Conservation (phyloP, 192 early-diverging fungal genomes). For the Geranomyces variabilis region DNA sequence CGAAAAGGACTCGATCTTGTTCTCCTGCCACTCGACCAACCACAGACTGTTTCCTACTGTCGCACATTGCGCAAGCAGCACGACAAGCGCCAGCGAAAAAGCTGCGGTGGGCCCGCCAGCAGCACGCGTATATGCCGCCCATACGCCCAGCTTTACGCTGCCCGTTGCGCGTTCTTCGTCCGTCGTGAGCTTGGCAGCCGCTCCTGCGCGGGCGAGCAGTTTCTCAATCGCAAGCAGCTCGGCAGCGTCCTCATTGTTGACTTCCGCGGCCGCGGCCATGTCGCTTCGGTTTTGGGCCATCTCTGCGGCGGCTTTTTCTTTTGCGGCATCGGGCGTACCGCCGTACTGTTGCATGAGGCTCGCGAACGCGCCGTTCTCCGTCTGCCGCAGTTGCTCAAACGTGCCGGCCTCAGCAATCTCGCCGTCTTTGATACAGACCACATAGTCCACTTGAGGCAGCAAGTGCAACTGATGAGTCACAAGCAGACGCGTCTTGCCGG, state of each 20-base stretch:
- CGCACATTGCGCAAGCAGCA: too few relatives aligned
- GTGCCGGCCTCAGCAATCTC: conserved; percentile 61
- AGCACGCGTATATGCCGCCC: conserved; percentile 16
- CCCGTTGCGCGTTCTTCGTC: conserved; percentile 19
- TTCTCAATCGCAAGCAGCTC: too few relatives aligned
- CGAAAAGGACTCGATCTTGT: not conserved
- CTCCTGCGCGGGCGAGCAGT: too few relatives aligned
- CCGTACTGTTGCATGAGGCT: too few relatives aligned
- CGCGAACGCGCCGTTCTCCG: too few relatives aligned
- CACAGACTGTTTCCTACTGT: conserved; percentile 30
- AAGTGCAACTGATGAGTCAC: conserved; percentile 75
- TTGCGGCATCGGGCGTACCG: too few relatives aligned
- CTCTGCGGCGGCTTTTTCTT: too few relatives aligned
- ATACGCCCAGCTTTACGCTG: conserved; percentile 6
- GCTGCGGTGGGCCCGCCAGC: conserved; percentile 6
- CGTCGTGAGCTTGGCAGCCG: too few relatives aligned
- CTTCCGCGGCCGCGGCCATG: too few relatives aligned
- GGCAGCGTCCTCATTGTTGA: too few relatives aligned
- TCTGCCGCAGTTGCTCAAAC: conserved; percentile 59
- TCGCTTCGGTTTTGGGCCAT: too few relatives aligned
- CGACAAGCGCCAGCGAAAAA: conserved; percentile 14
- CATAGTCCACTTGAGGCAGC: conserved; percentile 68
- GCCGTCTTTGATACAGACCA: conserved; percentile 72
- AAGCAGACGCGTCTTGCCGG: conserved; percentile 68
- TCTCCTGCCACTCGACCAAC: conserved; percentile 17